phyloP scores from a whole-genome alignment of 371 early-diverging fungal species.

The Smittium mucronatum region DNA sequence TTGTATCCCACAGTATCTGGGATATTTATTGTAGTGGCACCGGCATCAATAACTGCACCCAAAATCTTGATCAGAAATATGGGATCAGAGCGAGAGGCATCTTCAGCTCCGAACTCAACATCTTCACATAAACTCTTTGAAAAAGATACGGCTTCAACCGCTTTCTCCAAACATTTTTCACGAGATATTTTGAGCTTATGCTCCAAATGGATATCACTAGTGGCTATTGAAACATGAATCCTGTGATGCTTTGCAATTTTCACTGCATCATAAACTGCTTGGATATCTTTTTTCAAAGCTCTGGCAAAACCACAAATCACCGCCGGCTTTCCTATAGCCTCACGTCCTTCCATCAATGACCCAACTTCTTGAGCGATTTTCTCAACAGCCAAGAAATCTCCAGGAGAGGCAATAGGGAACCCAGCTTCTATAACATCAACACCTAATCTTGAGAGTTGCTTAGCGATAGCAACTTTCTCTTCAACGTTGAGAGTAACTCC shows the following conservation, averaged over 20 bases:
- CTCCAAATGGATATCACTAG: conserved; percentile 88
- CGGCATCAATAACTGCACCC: conserved; percentile 79
- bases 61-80: conserved; percentile 76
- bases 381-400: conserved; percentile 91
- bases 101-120: conserved; percentile 90
- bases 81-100: conserved; percentile 79
- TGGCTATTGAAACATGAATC: conserved; percentile 90
- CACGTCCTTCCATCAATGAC: conserved; percentile 64
- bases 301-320: conserved; percentile 87
- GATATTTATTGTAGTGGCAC: conserved; percentile 90
- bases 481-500: conserved; percentile 82
- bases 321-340: conserved; percentile 67
- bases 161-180: conserved; percentile 72
- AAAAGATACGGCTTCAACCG: conserved; percentile 65
- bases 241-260: conserved; percentile 66
- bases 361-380: conserved; percentile 86
- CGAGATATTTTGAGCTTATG: conserved; percentile 82
- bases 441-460: conserved; percentile 75
- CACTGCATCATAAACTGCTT: conserved; percentile 80
- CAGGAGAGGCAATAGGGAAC: conserved; percentile 82
- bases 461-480: conserved; percentile 90
- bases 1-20: conserved; percentile 95
- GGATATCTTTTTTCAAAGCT: conserved; percentile 70
- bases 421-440: conserved; percentile 93
- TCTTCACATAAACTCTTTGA: conserved; percentile 51